Percentiles rank a stretch among this genome's conserved stretches.
Conservation (phyloP, 768 basidiomycete genomes). For the Sarcomyxa edulis region DNA sequence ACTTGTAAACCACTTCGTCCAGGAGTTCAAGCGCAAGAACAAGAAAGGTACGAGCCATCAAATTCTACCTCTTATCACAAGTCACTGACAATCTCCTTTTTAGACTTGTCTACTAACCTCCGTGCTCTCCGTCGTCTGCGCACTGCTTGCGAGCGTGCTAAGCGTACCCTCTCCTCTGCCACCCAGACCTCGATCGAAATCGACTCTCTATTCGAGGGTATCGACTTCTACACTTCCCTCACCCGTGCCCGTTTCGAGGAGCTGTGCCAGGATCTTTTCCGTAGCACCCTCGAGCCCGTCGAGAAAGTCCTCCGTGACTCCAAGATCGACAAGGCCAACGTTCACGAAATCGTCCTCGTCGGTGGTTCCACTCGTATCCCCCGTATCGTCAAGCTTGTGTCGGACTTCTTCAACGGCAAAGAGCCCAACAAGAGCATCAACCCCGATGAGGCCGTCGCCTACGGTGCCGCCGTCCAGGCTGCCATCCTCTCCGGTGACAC, state of each 20-base stretch:
- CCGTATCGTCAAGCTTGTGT: slow-evolving; percentile 96
- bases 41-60: slow-evolving; percentile 66
- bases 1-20: slow-evolving; percentile 93
- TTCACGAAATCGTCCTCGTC: slow-evolving; percentile 96
- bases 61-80: slow-evolving; percentile 4
- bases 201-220: slow-evolving; percentile 95
- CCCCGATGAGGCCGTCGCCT: slow-evolving; percentile 99
- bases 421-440: slow-evolving; percentile 99
- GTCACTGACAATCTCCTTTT: slow-evolving; percentile 5
- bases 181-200: slow-evolving; percentile 97
- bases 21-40: slow-evolving; percentile 97
- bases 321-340: slow-evolving; percentile 94
- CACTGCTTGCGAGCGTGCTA: slow-evolving; percentile 97
- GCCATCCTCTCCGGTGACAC: slow-evolving; percentile 98
- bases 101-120: slow-evolving; percentile 84
- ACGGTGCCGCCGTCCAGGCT: slow-evolving; percentile 99
- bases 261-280: slow-evolving; percentile 93
- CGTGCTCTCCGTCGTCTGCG: slow-evolving; percentile 97
- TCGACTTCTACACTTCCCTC: slow-evolving; percentile 97
- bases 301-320: slow-evolving; percentile 98
- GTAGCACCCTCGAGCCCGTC: slow-evolving; percentile 88
- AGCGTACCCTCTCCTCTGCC: slow-evolving; percentile 95
- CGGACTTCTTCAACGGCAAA: slow-evolving; percentile 97
- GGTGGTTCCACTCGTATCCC: slow-evolving; percentile 99
- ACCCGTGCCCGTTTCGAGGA: slow-evolving; percentile 98